Percentiles rank a stretch among this genome's conserved stretches.
Conservation (phyloP, 257 asterid species). For the Solanum paucissectum region DNA sequence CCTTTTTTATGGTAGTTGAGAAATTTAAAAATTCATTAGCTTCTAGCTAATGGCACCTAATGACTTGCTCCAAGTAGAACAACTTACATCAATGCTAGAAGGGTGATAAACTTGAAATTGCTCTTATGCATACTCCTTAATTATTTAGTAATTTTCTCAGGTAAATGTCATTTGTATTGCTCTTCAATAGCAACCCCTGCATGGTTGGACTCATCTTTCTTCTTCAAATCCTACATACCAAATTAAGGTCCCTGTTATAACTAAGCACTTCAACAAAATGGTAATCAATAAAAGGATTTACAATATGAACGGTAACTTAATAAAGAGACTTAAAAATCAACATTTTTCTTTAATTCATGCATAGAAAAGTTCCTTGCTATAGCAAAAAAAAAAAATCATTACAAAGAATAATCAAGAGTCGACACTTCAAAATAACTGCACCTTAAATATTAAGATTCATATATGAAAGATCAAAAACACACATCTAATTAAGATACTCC, state of each 20-base stretch:
- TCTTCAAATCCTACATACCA: too few relatives aligned
- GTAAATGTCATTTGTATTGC: too few relatives aligned
- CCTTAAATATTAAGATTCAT: neutral
- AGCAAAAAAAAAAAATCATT: neutral
- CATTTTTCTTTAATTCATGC: neutral
- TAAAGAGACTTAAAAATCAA: neutral
- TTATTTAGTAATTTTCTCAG: too few relatives aligned
- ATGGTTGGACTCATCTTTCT: too few relatives aligned
- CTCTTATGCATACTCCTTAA: neutral
- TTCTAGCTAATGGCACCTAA: too few relatives aligned
- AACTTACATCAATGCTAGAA: too few relatives aligned
- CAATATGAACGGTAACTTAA: neutral
- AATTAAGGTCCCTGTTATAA: too few relatives aligned
- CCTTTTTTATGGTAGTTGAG: too few relatives aligned
- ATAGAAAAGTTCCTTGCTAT: neutral
- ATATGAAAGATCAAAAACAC: neutral
- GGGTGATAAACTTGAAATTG: too few relatives aligned
- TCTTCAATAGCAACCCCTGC: too few relatives aligned
- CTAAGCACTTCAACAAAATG: neutral
- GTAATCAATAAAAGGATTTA: neutral
- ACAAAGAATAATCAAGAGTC: neutral
- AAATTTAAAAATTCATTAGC: too few relatives aligned
- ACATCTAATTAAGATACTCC: neutral
- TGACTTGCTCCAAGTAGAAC: too few relatives aligned
- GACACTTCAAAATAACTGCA: neutral